Base-by-base conservation (phyloP, 768 basidiomycete genomes). In the Mycena belliarum region DNA sequence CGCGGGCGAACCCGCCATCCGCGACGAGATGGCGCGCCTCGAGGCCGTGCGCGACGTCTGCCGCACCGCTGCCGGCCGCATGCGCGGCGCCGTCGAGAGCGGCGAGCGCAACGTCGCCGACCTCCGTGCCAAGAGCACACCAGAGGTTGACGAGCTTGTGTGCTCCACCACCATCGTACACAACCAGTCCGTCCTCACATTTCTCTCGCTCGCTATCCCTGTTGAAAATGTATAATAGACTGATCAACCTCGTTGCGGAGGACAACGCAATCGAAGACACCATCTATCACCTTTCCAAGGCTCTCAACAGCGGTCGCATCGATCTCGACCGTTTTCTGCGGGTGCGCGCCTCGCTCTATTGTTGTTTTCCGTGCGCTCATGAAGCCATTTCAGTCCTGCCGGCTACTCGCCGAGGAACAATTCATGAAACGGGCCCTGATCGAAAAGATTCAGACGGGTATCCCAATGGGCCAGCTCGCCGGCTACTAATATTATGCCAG, bases 251-350 rank as follows among this genome's bases (percentile, higher is more conserved):
- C 26, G 89, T 98, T n/a, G 95, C 97, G n/a, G 97, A 99, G 72
- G 97, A 98, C 72, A 95, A 94, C 67, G 94, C 96, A 1, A 95
- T 98, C 69, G 96, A 98, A 74, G 97, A 98, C 71, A 96, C 96
- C 44, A 90, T 97, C 58, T 99, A 98, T 75, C 95, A 98, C 71
- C 82, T 99, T 45, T 93, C 95, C 63, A 83, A 95, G 60, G 96
- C 95, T 0, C 78, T 99, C 61, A 97, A 97, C 69, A 78, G 88
- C 50, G 92, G 92, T 0, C 85, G 93, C 57, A 88, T 98, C 60
- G 96, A 98, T 76, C 82, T 98, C 54, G 96, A 99, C 69, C 83
- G 91, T 40, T 98, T 98, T 78, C 77, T 98, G 55, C 87, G 93
- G 76, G 95, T 92, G 68, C 70, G 86, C 79, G 49, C 42, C 50